A percentile compares a stretch with the other conserved stretches of the same genome.
Conservation (phyloP, 768 basidiomycete genomes). For the Paxillus rubicundulus region DNA sequence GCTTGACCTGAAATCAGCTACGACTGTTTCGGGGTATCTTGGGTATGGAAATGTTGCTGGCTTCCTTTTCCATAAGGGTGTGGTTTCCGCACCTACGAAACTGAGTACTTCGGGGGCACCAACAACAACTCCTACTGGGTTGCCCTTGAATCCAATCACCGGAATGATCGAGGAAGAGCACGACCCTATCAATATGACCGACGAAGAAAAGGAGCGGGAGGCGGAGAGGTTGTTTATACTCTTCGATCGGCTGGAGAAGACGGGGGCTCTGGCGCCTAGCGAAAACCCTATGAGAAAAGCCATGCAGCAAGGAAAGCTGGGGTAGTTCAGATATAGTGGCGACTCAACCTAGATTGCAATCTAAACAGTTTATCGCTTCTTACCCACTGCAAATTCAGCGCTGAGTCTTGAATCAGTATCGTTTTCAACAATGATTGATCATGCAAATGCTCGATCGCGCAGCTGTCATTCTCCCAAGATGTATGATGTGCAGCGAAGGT, state of each 20-base stretch:
- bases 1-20: constrained; percentile 42
- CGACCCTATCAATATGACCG: constrained; percentile 67
- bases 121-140: constrained; percentile 34
- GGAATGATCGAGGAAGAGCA: constrained; percentile 54
- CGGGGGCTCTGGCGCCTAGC: constrained; percentile 60
- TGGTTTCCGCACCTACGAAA: constrained; percentile 57
- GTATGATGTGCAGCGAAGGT: not conserved
- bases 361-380: too few relatives aligned
- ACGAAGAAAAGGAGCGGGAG: constrained; percentile 93
- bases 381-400: too few relatives aligned
- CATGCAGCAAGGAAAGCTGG: constrained; percentile 36
- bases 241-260: constrained; percentile 85
- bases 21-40: constrained; percentile 68
- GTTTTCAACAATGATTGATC: too few relatives aligned
- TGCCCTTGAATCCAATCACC: constrained; percentile 80
- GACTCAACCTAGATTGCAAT: too few relatives aligned
- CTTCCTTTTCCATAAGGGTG: constrained; percentile 88
- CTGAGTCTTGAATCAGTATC: too few relatives aligned
- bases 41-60: constrained; percentile 98
- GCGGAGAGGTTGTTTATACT: constrained; percentile 89
- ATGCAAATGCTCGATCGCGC: not conserved
- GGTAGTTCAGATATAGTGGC: constrained; percentile 2
- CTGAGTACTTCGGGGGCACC: constrained; percentile 34
- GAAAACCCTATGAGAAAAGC: constrained; percentile 76
- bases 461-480: not conserved